Evolutionary conservation across 2,329 filamentous ascomycete species (phyloP), one percentile per base, ranked within the genome.

Genomic region (Talaromyces sp.): DNA sequence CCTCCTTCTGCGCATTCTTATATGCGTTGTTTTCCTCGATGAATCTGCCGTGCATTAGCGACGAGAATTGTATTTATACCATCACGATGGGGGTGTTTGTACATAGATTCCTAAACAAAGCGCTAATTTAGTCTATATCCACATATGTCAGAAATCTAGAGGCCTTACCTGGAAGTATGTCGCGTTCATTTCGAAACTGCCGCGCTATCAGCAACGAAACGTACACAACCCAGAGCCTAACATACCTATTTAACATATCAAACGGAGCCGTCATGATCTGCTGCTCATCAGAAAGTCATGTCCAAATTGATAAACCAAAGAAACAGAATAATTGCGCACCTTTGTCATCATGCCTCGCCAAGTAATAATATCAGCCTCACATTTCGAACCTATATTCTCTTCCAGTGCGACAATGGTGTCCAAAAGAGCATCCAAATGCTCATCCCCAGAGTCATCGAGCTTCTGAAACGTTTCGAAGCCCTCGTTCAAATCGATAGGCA

Each of bases 311-410:
- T 24, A 38, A 19, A 29, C 8, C 38, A 10, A 19, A 21, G 11
- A 17, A 6, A 41, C 14, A 17, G 14, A 24, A 46, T 3, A 24
- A 43, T 41, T 24, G 57, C 75, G 58, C 71, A 93, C 91, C 83
- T 97, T 99, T 64, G 95, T 98, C 88, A 99, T 93, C 91, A 98
- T 97, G 41, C 95, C 95, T 69, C 95, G 83, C 93, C 93, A 99
- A 1, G 93, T 98, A 56, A 98, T 82, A 52, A 98, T 73, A 67
- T 96, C 86, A 2, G 89, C 88, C 63, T 92, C 87, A 32, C 88
- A 86, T 70, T 83, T 87, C 68, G 84, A 81, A 2, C 84, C 83
- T 0, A 82, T 85, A 65, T 86, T 81, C 72, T 87, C 81, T 75
- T 98, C 95, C 65, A 90, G 81, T 27, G 84, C 82, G 55, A 86